A percentile compares a stretch with the other conserved stretches of the same genome.
Evolutionary conservation across 2,329 filamentous ascomycete genomes (phyloP).

Genomic region (Apiospora arundinis): DNA sequence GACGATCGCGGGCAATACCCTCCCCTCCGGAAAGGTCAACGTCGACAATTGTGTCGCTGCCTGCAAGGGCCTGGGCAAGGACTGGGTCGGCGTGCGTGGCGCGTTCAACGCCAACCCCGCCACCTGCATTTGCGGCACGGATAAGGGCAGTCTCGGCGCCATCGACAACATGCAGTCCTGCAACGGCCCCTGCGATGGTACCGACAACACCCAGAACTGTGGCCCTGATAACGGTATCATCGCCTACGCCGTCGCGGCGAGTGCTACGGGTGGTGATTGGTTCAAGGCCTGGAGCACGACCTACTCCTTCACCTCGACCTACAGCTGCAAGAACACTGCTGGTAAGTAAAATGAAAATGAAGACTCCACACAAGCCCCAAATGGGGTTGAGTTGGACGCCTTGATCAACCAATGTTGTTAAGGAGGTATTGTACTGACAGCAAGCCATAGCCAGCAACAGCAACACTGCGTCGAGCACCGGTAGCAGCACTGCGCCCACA

Average conservation of each 20-base stretch:
- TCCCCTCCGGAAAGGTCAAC: background rate
- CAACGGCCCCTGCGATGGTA: background rate
- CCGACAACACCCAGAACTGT: conserved; percentile 22
- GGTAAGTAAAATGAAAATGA: background rate
- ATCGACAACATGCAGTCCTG: background rate
- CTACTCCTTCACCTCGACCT: background rate
- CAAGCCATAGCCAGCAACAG: background rate
- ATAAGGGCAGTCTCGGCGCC: background rate
- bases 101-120: background rate
- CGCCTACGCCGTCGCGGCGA: background rate
- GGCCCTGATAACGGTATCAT: background rate
- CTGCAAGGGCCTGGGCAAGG: background rate
- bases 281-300: background rate
- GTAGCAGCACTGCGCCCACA: background rate
- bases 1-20: too few species aligned
- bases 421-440: background rate
- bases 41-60: background rate
- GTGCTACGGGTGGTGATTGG: background rate
- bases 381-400: background rate
- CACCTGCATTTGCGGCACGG: background rate
- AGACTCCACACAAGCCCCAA: background rate
- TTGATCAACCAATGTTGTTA: background rate
- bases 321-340: background rate
- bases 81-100: background rate
- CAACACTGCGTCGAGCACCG: background rate